Evolutionary conservation across 371 early-diverging fungal genomes (phyloP).

Genomic region (Nematocida ausubeli): DNA sequence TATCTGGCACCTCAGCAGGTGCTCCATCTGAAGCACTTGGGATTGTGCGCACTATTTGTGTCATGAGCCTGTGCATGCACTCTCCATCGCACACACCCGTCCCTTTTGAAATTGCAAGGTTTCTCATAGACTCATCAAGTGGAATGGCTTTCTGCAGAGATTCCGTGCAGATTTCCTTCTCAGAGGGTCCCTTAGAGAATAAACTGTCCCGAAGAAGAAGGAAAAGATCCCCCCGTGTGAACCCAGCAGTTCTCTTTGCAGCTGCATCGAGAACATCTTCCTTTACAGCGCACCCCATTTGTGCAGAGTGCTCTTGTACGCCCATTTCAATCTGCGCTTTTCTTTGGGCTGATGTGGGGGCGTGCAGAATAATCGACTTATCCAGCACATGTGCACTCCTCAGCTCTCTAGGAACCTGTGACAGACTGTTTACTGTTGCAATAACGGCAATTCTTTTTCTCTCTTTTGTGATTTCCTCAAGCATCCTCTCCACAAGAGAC

Average conservation of each 20-base stretch:
- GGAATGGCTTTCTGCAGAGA: not conserved
- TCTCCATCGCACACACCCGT: not conserved
- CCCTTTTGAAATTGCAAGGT: not conserved
- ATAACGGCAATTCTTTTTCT: constrained; percentile 24
- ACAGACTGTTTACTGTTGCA: not conserved
- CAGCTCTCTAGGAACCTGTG: constrained; percentile 16
- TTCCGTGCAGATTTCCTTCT: not conserved
- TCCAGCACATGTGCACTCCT: constrained; percentile 14
- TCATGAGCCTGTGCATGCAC: constrained; percentile 28
- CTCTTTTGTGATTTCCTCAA: constrained; percentile 32
- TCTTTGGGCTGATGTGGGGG: constrained; percentile 21
- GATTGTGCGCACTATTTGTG: constrained; percentile 9
- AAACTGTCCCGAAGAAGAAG: constrained; percentile 18
- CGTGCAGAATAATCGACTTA: not conserved
- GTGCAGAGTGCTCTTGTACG: not conserved
- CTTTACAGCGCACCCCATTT: not conserved
- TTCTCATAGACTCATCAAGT: not conserved
- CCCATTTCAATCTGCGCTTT: not conserved
- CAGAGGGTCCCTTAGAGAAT: not conserved
- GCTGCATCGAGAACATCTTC: not conserved
- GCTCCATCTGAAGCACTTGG: constrained; percentile 51
- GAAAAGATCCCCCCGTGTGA: constrained; percentile 29
- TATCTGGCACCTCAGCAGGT: constrained; percentile 47
- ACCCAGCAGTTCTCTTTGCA: constrained; percentile 50
- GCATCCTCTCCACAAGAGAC: constrained; percentile 8